Evolutionary conservation across 2,329 filamentous ascomycete species (phyloP), one percentile per base, ranked within the genome.

Genomic region (Epicoccum sorghinum): DNA sequence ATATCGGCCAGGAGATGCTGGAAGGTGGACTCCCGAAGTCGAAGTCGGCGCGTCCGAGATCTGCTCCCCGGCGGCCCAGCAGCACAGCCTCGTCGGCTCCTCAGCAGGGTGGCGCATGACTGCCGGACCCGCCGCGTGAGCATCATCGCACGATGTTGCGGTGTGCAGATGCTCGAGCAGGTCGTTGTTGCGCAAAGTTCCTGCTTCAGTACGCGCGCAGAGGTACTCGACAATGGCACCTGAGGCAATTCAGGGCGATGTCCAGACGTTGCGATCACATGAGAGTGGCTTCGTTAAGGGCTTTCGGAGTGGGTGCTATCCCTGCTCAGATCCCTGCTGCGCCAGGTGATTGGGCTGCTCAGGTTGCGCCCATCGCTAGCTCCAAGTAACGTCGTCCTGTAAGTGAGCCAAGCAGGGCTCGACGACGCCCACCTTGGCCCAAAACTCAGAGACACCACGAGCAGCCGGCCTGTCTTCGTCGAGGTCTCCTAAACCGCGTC

Each of bases 361-460:
- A 51, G 65, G 61, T 67, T 55, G 47, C 54, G 66, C 68, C 66
- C 68, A 71, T 71, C 66, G 71, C 70, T 74, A 71, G 70, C 59
- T 62, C 60, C 67, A 67, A 70, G 55, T 66, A 71, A 72, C 69
- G 66, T 68, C 67, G 62, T 68, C 72, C 72, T 74, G 70, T 74
- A 63, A 64, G 68, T 54, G 58, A 47, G 60, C 69, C 70, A 73
- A 72, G 69, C 65, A 69, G 25, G 58, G 67, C 47, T 47, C 69
- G 56, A 65, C 66, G 57, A 66, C 65, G 63, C 66, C 69, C 67
- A 67, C 68, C 59, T 59, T 61, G 52, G 36, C 58, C 63, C 57
- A 57, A 59, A 50, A 54, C 50, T 54, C 52, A 63, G 52, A 62
- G 55, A 64, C 59, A 63, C 60, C 48, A 64, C 58, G 59, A 59